Evolutionary conservation across 1,284 basidiomycete species (phyloP), one percentile per base, ranked within the genome.

Genomic region (Cutaneotrichosporon sp.): DNA sequence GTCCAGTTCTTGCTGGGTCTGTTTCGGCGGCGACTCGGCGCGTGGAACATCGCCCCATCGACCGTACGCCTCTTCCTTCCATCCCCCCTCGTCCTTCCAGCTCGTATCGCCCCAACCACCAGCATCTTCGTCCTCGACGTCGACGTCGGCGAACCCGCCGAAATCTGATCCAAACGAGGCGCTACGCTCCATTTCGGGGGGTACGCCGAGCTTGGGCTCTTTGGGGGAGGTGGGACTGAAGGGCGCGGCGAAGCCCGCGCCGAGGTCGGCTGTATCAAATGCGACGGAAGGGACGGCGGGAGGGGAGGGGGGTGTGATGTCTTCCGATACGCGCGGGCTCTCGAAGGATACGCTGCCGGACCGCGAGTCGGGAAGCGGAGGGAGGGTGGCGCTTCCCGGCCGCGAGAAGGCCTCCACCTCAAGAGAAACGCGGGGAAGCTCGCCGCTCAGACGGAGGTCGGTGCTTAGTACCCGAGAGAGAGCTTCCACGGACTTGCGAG

Each of bases 41-140:
- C 60, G 52, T 26, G 49, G 55, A 38, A 56, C 64, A 14, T 67
- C 73, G 34, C 73, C 69, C 71, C 73, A 73, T 5, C 69, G 68
- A 3, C 66, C 71, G 34, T 66, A 73, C 26, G 21, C 21, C 14
- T 42, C 21, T 40, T 62, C 26, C 34, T 51, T 58, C 62, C 56
- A 8, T 11, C 22, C 32, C 31, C 46, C 57, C 11, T 53, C 58
- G 34, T 52, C 50, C 26, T 38, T 53, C 49, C 50, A 52, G 34
- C 46, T 50, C 14, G 34, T 52, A 22, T 52, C 30, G 14, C 50
- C 55, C 55, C 55, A 56, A 18, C 55, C 55, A 4, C 36, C 38
- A 8, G 7, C 50, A 30, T 52, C 51, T 61, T 73, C 70, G 14
- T 42, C 64, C 13, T 53, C 60, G 1, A 56, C 58, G 8, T 53